Evolutionary conservation across 1,284 basidiomycete genomes (phyloP).

Genomic region (Ceratobasidium sp.): DNA sequence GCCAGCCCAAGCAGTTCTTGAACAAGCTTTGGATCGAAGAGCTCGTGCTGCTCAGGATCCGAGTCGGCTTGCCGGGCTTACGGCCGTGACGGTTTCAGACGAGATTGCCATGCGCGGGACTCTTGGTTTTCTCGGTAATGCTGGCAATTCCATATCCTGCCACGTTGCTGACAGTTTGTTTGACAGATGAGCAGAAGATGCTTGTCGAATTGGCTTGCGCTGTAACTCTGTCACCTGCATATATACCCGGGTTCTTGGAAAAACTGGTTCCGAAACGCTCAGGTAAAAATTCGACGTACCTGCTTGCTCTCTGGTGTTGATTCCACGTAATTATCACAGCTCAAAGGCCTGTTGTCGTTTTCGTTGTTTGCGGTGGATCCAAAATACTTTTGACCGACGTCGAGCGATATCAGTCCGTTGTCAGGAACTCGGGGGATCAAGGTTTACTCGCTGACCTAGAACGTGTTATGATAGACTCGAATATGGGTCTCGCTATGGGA

Average conservation of each 20-base stretch:
- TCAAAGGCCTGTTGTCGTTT: constrained; percentile 58
- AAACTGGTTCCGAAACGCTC: constrained; percentile 50
- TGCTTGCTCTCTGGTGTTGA: too few species aligned
- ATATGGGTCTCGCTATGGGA: not conserved
- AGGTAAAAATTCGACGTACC: too few species aligned
- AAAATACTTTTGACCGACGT: constrained; percentile 64
- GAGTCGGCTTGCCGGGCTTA: constrained; percentile 48
- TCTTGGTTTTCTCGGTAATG: constrained; percentile 65
- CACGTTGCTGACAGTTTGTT: not conserved
- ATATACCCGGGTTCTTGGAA: constrained; percentile 62
- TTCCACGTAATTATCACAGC: not conserved
- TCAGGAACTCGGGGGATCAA: constrained; percentile 11
- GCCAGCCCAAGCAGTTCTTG: constrained; percentile 65
- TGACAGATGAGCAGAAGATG: constrained; percentile 73
- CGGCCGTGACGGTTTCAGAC: constrained; percentile 67
- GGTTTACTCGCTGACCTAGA: not conserved
- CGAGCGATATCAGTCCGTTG: constrained; percentile 28
- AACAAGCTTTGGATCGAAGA: constrained; percentile 64
- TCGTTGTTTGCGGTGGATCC: constrained; percentile 75
- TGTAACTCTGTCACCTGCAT: constrained; percentile 69
- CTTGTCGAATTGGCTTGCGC: constrained; percentile 75
- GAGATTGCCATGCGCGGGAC: constrained; percentile 69
- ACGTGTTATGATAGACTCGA: constrained; percentile 16
- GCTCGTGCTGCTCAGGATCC: constrained; percentile 51
- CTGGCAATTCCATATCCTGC: not conserved